Percentiles rank a stretch among this genome's conserved stretches.
Evolutionary conservation across 2,329 filamentous ascomycete genomes (phyloP).

Genomic region (Meredithiella fracta): DNA sequence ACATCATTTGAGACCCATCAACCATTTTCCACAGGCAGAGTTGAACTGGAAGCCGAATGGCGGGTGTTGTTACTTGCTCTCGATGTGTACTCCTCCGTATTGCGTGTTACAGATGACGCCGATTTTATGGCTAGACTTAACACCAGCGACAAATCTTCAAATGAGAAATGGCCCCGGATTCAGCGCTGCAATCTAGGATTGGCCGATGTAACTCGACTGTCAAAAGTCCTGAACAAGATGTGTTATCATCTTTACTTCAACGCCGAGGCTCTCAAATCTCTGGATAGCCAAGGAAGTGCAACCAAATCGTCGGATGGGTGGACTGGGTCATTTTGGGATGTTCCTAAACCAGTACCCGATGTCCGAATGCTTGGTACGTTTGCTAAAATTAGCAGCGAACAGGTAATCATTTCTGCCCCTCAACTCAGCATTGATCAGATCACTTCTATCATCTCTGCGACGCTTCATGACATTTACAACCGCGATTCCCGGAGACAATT

Average conservation of each 20-base stretch:
- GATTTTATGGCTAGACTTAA: conserved; percentile 62
- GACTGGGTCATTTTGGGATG: too few species aligned
- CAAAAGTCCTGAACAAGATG: conserved; percentile 75
- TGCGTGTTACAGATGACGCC: conserved; percentile 89
- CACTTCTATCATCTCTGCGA: conserved; percentile 59
- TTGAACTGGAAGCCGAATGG: conserved; percentile 49
- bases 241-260: conserved; percentile 83
- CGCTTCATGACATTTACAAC: conserved; percentile 80
- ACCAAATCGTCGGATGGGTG: too few species aligned
- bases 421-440: conserved; percentile 57
- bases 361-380: too few species aligned
- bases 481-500: conserved; percentile 80
- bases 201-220: conserved; percentile 54
- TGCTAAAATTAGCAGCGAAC: too few species aligned
- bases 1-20: too few species aligned
- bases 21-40: not conserved
- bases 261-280: conserved; percentile 35
- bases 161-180: conserved; percentile 29
- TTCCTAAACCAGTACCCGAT: too few species aligned
- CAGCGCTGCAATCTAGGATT: conserved; percentile 53
- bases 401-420: conserved; percentile 10
- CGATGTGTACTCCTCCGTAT: conserved; percentile 82
- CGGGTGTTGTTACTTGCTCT: conserved; percentile 76
- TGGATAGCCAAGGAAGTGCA: not conserved
- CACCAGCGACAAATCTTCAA: conserved; percentile 17